These are phyloP conservation scores for Podospora anserina DNA, from an alignment of 495 filamentous ascomycete species.

Conservation along the genomic window DNA sequence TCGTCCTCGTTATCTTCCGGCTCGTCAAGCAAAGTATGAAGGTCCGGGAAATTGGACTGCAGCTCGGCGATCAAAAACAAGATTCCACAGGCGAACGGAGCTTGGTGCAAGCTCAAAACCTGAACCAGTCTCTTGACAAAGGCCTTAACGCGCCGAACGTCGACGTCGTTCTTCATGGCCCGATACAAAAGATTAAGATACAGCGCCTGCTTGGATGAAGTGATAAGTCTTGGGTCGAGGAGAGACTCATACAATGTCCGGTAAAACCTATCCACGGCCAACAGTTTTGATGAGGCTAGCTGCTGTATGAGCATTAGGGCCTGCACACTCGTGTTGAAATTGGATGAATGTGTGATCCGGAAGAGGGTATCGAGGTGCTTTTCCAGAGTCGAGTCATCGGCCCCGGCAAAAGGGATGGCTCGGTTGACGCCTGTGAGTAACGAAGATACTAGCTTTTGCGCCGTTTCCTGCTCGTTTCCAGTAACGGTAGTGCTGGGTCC, in stretches of 20 bases:
- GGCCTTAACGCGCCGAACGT: constrained; percentile 84
- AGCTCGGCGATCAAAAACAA: constrained; percentile 84
- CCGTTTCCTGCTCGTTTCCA: constrained; percentile 53
- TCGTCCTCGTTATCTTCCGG: constrained; percentile 59
- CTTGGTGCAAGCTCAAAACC: constrained; percentile 80
- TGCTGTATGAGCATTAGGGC: constrained; percentile 95
- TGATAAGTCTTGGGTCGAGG: constrained; percentile 79
- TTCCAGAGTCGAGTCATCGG: constrained; percentile 73
- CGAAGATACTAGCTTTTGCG: constrained; percentile 86
- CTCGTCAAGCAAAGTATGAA: constrained; percentile 68
- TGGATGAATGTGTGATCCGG: constrained; percentile 91
- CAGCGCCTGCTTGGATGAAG: constrained; percentile 89
- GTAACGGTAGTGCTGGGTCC: constrained; percentile 16
- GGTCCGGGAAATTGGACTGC: constrained; percentile 66
- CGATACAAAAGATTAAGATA: constrained; percentile 91
- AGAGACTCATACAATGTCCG: constrained; percentile 92
- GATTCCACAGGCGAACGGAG: constrained; percentile 84
- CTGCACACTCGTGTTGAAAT: constrained; percentile 97
- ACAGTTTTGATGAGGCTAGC: constrained; percentile 71
- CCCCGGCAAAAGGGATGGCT: constrained; percentile 85
- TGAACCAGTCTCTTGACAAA: constrained; percentile 93
- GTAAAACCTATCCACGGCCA: constrained; percentile 84
- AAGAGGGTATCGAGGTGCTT: constrained; percentile 91
- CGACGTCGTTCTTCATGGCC: constrained; percentile 79
- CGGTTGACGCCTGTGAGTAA: constrained; percentile 93